phyloP scores from a whole-genome alignment of 2,329 filamentous ascomycete genomes.

The Neurospora crassa region DNA sequence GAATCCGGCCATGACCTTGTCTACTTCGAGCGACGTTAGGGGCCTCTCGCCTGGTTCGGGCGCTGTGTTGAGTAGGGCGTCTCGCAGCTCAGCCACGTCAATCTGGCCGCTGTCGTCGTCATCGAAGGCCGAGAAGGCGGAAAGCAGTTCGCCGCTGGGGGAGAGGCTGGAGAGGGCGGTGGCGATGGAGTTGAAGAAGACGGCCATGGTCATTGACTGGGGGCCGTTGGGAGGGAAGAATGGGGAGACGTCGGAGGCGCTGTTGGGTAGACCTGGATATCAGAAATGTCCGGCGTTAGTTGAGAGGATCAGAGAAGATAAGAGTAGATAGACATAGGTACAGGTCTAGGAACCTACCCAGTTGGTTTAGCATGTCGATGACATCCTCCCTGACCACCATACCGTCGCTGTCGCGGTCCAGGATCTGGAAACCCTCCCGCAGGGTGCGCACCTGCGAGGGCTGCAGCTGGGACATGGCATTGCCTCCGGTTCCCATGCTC shows the following conservation, averaged over 20 bases:
- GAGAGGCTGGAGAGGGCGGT: conserved; percentile 65
- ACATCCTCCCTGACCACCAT: conserved; percentile 75
- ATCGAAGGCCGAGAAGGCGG: conserved; percentile 91
- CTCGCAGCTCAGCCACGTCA: conserved; percentile 70
- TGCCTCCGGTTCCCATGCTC: conserved; percentile 28
- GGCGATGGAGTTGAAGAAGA: conserved; percentile 77
- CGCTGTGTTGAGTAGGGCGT: conserved; percentile 72
- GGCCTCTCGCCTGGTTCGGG: conserved; percentile 61
- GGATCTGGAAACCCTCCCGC: conserved; percentile 85
- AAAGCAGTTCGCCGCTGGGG: conserved; percentile 68
- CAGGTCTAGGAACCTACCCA: conserved; percentile 43
- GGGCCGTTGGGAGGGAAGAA: conserved; percentile 72
- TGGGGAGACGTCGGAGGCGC: conserved; percentile 57
- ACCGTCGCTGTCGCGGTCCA: conserved; percentile 84
- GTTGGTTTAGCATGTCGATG: conserved; percentile 74
- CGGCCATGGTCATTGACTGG: conserved; percentile 70
- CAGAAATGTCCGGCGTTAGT: not conserved
- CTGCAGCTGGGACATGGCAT: conserved; percentile 62
- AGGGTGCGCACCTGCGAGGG: conserved; percentile 77
- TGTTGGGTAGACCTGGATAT: conserved; percentile 59
- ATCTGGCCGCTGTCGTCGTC: conserved; percentile 92
- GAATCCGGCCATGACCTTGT: conserved; percentile 81
- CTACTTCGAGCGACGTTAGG: conserved; percentile 65
- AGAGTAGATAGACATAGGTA: not conserved
- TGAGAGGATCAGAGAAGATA: conserved; percentile 6